Evolutionary conservation across 192 early-diverging fungal genomes (phyloP).

Genomic region (Entrophospora sp.): DNA sequence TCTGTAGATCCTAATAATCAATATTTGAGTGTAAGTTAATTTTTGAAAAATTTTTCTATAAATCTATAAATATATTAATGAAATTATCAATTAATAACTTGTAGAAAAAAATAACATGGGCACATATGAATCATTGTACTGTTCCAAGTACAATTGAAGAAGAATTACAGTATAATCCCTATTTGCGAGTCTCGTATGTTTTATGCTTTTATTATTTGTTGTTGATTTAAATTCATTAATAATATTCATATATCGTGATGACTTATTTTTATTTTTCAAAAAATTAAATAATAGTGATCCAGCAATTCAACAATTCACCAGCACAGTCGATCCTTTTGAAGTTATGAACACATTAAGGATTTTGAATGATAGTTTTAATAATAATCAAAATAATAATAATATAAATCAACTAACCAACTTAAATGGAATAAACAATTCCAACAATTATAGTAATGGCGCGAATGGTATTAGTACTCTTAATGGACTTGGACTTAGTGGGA

Average conservation of each 20-base stretch:
- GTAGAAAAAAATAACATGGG: slow-evolving; percentile 48
- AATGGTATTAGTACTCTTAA: background rate
- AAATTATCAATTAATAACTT: slow-evolving; percentile 21
- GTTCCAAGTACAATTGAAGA: slow-evolving; percentile 86
- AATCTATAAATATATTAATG: slow-evolving; percentile 14
- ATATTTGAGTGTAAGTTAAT: slow-evolving; percentile 25
- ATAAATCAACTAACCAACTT: too few species aligned
- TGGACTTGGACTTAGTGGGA: background rate
- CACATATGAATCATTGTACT: slow-evolving; percentile 30
- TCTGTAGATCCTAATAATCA: slow-evolving; percentile 70
- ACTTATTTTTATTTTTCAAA: background rate
- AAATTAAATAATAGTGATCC: slow-evolving; percentile 33
- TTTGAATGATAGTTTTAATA: slow-evolving; percentile 45
- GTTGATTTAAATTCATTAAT: background rate
- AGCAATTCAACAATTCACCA: slow-evolving; percentile 42
- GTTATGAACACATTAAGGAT: slow-evolving; percentile 65
- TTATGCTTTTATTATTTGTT: background rate
- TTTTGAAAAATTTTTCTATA: slow-evolving; percentile 21
- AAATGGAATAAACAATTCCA: background rate
- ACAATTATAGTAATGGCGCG: background rate
- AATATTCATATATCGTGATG: background rate
- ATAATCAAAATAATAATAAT: too few species aligned
- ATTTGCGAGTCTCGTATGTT: slow-evolving; percentile 63
- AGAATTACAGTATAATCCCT: slow-evolving; percentile 81
- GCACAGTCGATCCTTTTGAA: slow-evolving; percentile 56